Percentiles rank a stretch among this genome's conserved stretches.
phyloP scores from a whole-genome alignment of 768 basidiomycete genomes.

The Pisolithus sp. region DNA sequence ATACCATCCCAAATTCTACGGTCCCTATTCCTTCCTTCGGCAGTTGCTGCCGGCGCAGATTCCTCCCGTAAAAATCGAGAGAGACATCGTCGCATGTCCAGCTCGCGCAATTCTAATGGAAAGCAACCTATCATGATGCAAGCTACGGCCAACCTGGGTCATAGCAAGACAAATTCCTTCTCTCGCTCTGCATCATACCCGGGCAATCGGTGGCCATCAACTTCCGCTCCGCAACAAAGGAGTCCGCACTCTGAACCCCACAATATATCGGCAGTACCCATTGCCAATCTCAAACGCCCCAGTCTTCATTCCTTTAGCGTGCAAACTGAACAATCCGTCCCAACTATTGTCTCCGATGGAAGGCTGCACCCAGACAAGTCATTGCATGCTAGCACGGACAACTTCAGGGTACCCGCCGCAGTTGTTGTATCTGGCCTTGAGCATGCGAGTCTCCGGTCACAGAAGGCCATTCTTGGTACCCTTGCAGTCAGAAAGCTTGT shows the following conservation, averaged over 20 bases:
- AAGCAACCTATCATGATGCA: slow-evolving; percentile 13
- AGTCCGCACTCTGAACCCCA: slow-evolving; percentile 13
- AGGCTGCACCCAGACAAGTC: slow-evolving; percentile 6
- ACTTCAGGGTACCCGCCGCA: slow-evolving; percentile 43
- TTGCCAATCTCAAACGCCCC: slow-evolving; percentile 2
- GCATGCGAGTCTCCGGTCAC: slow-evolving; percentile 45
- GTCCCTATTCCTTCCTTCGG: slow-evolving; percentile 31
- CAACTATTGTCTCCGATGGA: slow-evolving; percentile 7
- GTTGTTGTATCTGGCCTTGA: slow-evolving; percentile 72
- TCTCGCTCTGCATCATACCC: slow-evolving; percentile 17
- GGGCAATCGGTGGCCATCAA: slow-evolving; percentile 14
- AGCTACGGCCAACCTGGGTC: slow-evolving; percentile 16
- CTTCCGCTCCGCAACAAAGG: slow-evolving; percentile 6
- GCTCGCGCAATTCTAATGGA: slow-evolving; percentile 13
- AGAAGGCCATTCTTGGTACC: slow-evolving; percentile 49
- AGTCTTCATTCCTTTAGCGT: slow-evolving; percentile 4
- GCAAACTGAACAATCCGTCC: slow-evolving; percentile 14
- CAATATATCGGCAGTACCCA: slow-evolving; percentile 2
- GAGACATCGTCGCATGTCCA: slow-evolving; percentile 15
- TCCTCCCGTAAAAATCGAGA: slow-evolving; percentile 10
- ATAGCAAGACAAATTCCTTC: slow-evolving; percentile 20
- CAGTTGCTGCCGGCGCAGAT: slow-evolving; percentile 12
- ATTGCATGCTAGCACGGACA: slow-evolving; percentile 14
- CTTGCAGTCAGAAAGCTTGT: slow-evolving; percentile 47
- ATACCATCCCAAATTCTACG: slow-evolving; percentile 28